phyloP scores from a whole-genome alignment of 1,284 basidiomycete genomes.

The Trichosporon sp. region DNA sequence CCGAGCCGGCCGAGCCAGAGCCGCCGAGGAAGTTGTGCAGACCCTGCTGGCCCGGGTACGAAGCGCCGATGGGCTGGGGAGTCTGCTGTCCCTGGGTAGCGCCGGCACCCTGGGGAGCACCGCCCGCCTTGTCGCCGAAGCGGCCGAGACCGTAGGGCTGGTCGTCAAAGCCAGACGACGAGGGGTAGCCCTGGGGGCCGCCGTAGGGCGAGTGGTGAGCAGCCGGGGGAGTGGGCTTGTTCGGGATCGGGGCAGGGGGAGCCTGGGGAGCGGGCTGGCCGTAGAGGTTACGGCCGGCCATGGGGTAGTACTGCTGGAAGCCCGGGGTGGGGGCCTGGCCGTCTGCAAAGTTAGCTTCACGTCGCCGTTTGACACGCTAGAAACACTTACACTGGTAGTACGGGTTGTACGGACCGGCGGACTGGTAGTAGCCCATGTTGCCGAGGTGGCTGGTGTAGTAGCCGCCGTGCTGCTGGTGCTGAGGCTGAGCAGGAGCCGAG shows the following conservation, averaged over 20 bases:
- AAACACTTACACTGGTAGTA: slow-evolving; percentile 47
- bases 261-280: slow-evolving; percentile 42
- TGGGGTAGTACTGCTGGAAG: slow-evolving; percentile 48
- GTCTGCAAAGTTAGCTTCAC: slow-evolving; percentile 30
- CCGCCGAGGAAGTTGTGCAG: slow-evolving; percentile 37
- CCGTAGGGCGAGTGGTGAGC: slow-evolving; percentile 44
- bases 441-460: slow-evolving; percentile 41
- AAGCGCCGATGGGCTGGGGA: slow-evolving; percentile 17
- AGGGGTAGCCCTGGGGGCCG: slow-evolving; percentile 33
- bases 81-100: slow-evolving; percentile 18
- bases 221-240: slow-evolving; percentile 33
- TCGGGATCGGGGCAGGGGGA: slow-evolving; percentile 39
- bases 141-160: slow-evolving; percentile 34
- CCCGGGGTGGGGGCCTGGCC: slow-evolving; percentile 44
- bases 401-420: slow-evolving; percentile 49
- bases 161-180: slow-evolving; percentile 37
- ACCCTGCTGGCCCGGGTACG: slow-evolving; percentile 23
- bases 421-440: slow-evolving; percentile 47
- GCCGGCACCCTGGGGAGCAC: slow-evolving; percentile 12
- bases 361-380: too few species aligned
- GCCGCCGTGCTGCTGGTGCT: slow-evolving; percentile 39
- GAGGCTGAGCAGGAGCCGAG: slow-evolving; percentile 36
- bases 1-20: slow-evolving; percentile 15
- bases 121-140: slow-evolving; percentile 31
- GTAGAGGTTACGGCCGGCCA: slow-evolving; percentile 42